phyloP scores from a whole-genome alignment of 2,329 filamentous ascomycete genomes.

The Arthrobotrys musiformis region DNA sequence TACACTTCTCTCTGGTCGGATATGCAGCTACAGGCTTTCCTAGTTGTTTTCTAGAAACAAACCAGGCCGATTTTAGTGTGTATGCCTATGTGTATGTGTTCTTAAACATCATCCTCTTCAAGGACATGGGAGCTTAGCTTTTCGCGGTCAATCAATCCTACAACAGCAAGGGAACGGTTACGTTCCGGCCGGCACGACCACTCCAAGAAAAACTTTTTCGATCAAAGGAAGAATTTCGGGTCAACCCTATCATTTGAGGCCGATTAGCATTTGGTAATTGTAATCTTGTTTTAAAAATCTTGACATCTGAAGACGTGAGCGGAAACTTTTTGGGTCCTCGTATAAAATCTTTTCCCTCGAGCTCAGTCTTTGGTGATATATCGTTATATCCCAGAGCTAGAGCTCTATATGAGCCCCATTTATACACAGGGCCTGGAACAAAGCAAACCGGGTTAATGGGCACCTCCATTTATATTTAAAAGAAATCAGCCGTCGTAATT shows the following conservation, averaged over 20 bases:
- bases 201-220: background rate
- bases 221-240: background rate
- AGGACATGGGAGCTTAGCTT: background rate
- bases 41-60: background rate
- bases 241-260: background rate
- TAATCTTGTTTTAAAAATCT: no score
- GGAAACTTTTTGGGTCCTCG: background rate
- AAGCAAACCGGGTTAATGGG: slow-evolving; percentile 24
- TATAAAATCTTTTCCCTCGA: no score
- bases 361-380: background rate
- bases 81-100: background rate
- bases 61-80: background rate
- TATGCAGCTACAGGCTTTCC: background rate
- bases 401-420: slow-evolving; percentile 19
- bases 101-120: background rate
- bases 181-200: background rate
- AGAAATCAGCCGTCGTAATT: slow-evolving; percentile 23
- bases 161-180: background rate
- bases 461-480: slow-evolving; percentile 27
- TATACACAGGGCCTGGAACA: slow-evolving; percentile 7
- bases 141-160: background rate
- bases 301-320: background rate
- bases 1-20: background rate
- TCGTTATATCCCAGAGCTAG: background rate
- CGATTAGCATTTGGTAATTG: background rate